Conservation (phyloP, 108 stramenopile genomes). For the Epithemia pelagica region DNA sequence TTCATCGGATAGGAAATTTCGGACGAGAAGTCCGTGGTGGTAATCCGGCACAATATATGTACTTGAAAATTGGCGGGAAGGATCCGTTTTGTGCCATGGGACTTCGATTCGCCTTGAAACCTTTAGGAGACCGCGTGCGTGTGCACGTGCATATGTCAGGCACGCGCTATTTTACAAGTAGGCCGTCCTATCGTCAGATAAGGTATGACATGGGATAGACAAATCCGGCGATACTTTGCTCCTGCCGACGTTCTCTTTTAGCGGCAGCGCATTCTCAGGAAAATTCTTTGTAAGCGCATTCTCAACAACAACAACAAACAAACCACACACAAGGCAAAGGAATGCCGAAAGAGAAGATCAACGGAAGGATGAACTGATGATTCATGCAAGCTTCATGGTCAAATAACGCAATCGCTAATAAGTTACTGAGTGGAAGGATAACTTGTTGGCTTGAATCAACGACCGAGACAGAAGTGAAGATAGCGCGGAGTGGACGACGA, state of each 20-base stretch:
- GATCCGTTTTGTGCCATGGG: background rate
- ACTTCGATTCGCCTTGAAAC: background rate
- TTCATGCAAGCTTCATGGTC: background rate
- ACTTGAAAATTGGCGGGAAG: background rate
- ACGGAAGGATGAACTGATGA: background rate
- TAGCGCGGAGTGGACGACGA: slow-evolving; percentile 1
- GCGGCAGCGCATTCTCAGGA: background rate
- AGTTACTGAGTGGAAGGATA: background rate
- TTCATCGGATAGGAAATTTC: no score
- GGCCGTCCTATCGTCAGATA: background rate
- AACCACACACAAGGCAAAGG: background rate
- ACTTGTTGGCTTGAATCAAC: background rate
- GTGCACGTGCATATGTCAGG: background rate
- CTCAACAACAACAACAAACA: background rate
- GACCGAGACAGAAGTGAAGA: background rate
- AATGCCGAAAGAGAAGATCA: background rate
- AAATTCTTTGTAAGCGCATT: background rate
- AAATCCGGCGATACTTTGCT: background rate
- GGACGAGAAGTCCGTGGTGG: no score
- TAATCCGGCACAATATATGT: no score
- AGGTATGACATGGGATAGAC: background rate
- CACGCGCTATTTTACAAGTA: background rate
- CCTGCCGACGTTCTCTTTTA: slow-evolving; percentile 1
- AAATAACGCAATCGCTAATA: background rate
- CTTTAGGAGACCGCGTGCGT: background rate